Evolutionary conservation across 257 asterid species (phyloP).

Genomic region (Sherardia arvensis): DNA sequence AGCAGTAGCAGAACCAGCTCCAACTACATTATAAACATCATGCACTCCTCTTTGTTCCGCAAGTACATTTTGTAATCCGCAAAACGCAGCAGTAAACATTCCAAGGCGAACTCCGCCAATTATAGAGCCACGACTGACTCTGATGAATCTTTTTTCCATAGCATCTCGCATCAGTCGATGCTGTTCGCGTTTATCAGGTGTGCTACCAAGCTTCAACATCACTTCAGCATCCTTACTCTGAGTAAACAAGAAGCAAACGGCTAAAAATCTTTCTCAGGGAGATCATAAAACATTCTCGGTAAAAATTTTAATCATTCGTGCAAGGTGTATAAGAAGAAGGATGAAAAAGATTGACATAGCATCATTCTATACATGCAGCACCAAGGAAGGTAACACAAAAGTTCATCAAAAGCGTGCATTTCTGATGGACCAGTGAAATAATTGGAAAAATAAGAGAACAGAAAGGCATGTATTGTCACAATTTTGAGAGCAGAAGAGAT

Average conservation of each 20-base stretch:
- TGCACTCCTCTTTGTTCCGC: slow-evolving; percentile 85
- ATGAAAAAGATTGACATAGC: neutral
- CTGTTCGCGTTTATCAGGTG: slow-evolving; percentile 92
- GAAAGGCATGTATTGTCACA: neutral
- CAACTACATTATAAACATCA: slow-evolving; percentile 83
- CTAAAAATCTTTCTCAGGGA: neutral
- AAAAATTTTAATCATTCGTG: neutral
- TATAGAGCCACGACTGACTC: slow-evolving; percentile 88
- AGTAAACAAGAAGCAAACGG: slow-evolving; percentile 15
- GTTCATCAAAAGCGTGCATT: neutral
- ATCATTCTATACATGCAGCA: neutral
- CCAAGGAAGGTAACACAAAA: neutral
- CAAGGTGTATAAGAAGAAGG: neutral
- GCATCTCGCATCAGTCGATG: slow-evolving; percentile 95
- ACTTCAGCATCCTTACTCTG: slow-evolving; percentile 99
- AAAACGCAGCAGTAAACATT: slow-evolving; percentile 85
- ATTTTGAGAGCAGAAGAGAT: neutral
- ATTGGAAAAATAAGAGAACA: neutral
- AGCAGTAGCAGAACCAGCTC: slow-evolving; percentile 96
- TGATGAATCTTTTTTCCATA: slow-evolving; percentile 89
- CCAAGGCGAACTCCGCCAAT: slow-evolving; percentile 97
- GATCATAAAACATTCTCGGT: neutral
- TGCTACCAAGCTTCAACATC: slow-evolving; percentile 94
- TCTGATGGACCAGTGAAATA: neutral
- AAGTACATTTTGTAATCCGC: slow-evolving; percentile 70